Evolutionary conservation across 2,329 filamentous ascomycete species (phyloP), one percentile per base, ranked within the genome.

Genomic region (Sporothrix euskadiensis): DNA sequence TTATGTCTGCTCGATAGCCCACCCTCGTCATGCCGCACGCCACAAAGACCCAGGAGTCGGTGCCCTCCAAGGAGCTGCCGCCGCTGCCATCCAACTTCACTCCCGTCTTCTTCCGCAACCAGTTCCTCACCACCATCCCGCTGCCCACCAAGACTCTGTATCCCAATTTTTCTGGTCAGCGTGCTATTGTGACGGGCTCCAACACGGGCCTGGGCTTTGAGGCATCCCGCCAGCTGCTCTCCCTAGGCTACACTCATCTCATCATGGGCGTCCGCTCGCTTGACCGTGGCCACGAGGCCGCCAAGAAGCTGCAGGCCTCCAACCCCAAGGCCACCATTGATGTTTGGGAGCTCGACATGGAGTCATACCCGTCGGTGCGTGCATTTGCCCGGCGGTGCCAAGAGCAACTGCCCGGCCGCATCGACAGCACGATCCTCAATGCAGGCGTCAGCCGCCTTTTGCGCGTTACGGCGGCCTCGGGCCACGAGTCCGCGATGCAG

Each of bases 341-440:
- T 73, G 80, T 83, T 66, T 80, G 83, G 72, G 79, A 81, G 77
- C 81, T 83, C 77, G 82, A 84, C 77, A 81, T 81, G 57, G 79
- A 79, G 39, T 81, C 80, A 2, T 78, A 81, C 7, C 74, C 78
- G 7, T 80, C 78, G 44, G 80, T 84, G 65, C 77, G 78, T 35
- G 78, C 78, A 57, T 81, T 83, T 72, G 80, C 80, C 32, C 76
- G 76, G 8, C 69, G 69, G 26, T 52, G 56, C 66, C 47, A 65
- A 5, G 57, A 32, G 19, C 19, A 71, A 9, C n/a, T 71, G 41
- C 47, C 52, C 22, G 52, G 59, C 1, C 59, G 72, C 26, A 71
- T 75, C 19, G 73, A 74, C 68, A 52, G 73, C 16, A 69, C 69
- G 52, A 65, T 75, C 10, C 52, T 75, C n/a, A 75, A 76, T 44